phyloP scores from a whole-genome alignment of 495 filamentous ascomycete species.

The Rostrohypoxylon terebratum region DNA sequence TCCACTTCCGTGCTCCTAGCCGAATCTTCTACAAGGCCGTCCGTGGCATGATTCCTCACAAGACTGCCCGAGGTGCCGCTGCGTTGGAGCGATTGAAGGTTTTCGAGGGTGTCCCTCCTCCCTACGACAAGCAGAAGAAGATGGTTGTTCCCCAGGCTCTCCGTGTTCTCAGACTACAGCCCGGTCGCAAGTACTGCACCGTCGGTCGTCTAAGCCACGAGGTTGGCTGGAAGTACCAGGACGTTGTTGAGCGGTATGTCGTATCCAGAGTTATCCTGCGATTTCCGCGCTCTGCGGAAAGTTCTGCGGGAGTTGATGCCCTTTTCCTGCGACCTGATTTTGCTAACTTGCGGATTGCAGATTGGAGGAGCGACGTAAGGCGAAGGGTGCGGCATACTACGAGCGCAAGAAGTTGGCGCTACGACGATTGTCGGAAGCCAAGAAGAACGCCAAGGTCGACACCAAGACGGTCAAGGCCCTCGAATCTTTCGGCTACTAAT shows the following conservation, averaged over 20 bases:
- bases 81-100: slow-evolving; percentile 98
- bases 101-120: slow-evolving; percentile 98
- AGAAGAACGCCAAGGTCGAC: slow-evolving; percentile 91
- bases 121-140: slow-evolving; percentile 99
- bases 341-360: slow-evolving; percentile 66
- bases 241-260: slow-evolving; percentile 94
- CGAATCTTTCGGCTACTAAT: slow-evolving; percentile 67
- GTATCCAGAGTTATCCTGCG: not conserved
- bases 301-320: not conserved
- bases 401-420: slow-evolving; percentile 96
- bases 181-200: slow-evolving; percentile 99
- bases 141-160: slow-evolving; percentile 98
- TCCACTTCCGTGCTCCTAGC: slow-evolving; percentile 98
- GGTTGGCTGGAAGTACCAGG: slow-evolving; percentile 99
- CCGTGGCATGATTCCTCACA: slow-evolving; percentile 99
- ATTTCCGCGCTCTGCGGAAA: not conserved
- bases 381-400: slow-evolving; percentile 99
- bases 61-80: slow-evolving; percentile 95
- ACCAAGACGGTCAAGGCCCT: slow-evolving; percentile 68
- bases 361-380: slow-evolving; percentile 98
- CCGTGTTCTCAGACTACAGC: slow-evolving; percentile 92
- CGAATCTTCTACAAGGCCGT: slow-evolving; percentile 99
- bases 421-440: slow-evolving; percentile 88
- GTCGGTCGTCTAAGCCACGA: slow-evolving; percentile 97
- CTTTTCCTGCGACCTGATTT: slow-evolving; percentile 3